Base-by-base conservation (phyloP, 2,329 filamentous ascomycete genomes). In the Xylaria hypoxylon region DNA sequence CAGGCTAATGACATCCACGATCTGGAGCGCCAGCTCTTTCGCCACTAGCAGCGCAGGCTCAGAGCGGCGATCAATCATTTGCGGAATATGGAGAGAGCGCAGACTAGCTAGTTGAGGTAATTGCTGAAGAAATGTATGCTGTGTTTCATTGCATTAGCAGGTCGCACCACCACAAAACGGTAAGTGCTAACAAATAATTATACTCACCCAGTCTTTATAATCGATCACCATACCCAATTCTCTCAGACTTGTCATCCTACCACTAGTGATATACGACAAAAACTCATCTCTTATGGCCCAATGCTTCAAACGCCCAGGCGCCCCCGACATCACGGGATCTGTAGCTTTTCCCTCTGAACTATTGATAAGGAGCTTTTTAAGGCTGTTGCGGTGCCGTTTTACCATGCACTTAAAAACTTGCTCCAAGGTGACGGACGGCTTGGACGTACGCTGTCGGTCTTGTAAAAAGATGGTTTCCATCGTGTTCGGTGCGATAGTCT, bases 391-490 rank as follows among this genome's bases (percentile, higher is more conserved):
- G 77, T 96, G 92, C n/a, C 89, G 84, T 69, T 88, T 88, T 62
- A 96, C 80, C 6, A 90, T 86, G 13, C 88, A 88, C 64, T 86
- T 86, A 79, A 92, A 93, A 68, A 96, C 91, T 19, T 87, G 82
- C 40, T 92, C 89, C 61, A 94, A 85, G 2, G 86, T 84, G 0
- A 94, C 89, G 7, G 80, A 80, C 0, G 87, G 75, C 22, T 73
- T 71, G 10, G 62, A 86, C 77, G 77, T 86, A 76, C 65, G 84
- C 77, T 72, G 85, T 75, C 81, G 80, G 65, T 94, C 91, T 77
- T 94, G 92, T 55, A 96, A 79, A 75, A 94, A 94, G 10, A 96
- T 82, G 8, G 89, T 89, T 77, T 96, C 91, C n/a, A 96, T 82
- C 31, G 88, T 91, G 76, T 96, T 92, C 0, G 92, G 92, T 22